Conservation (phyloP, 2,329 filamentous ascomycete species). For the Tolypocladium inflatum region DNA sequence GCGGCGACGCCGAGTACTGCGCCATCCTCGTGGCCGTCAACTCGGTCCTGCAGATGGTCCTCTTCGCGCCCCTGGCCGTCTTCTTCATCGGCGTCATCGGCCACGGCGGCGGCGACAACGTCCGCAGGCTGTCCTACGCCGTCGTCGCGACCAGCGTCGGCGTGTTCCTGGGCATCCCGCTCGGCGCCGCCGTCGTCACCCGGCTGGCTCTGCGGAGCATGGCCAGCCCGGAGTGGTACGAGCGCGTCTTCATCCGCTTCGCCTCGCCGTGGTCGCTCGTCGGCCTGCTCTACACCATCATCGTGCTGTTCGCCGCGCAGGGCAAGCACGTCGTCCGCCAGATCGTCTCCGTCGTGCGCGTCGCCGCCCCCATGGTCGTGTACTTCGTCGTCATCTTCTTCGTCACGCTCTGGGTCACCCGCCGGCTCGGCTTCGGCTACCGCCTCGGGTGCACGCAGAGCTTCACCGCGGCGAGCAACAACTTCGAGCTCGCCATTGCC, state of each 20-base stretch:
- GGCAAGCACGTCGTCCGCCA: constrained; percentile 69
- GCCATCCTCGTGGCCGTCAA: constrained; percentile 71
- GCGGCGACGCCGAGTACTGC: constrained; percentile 73
- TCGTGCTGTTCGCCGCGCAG: constrained; percentile 78
- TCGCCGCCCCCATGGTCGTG: constrained; percentile 70
- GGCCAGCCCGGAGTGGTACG: constrained; percentile 52
- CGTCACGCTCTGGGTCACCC: constrained; percentile 51
- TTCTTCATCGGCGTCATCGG: constrained; percentile 65
- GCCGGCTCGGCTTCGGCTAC: constrained; percentile 66
- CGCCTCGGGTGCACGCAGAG: constrained; percentile 64
- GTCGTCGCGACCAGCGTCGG: constrained; percentile 71
- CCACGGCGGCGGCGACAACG: constrained; percentile 22
- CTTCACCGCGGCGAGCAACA: constrained; percentile 86
- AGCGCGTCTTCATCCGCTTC: constrained; percentile 58
- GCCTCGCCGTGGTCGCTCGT: constrained; percentile 68
- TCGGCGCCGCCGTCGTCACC: constrained; percentile 71
- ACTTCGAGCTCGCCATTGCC: constrained; percentile 86
- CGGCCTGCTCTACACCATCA: constrained; percentile 77
- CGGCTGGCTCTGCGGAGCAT: constrained; percentile 50
- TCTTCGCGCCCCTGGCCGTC: constrained; percentile 60
- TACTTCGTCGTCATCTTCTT: constrained; percentile 75
- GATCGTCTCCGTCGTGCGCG: constrained; percentile 72
- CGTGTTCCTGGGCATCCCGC: constrained; percentile 76
- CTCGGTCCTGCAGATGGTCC: constrained; percentile 63
- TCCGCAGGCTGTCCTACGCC: constrained; percentile 41